Percentiles rank a stretch among this genome's conserved stretches.
Conservation (phyloP, 2,329 filamentous ascomycete genomes). For the Cryoendolithus antarcticus region DNA sequence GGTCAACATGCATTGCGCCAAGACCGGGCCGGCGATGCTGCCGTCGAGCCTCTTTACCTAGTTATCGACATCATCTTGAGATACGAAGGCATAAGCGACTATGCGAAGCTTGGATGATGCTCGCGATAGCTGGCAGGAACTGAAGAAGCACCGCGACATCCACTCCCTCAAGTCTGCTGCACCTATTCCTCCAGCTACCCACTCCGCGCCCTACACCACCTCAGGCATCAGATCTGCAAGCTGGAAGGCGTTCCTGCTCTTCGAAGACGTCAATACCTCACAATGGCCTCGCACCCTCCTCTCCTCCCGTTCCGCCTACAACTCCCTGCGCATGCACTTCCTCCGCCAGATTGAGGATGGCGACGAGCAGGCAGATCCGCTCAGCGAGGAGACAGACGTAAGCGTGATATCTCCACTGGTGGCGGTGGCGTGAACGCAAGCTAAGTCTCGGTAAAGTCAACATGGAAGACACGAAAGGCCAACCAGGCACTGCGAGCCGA, state of each 20-base stretch:
- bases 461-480: conserved; percentile 64
- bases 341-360: conserved; percentile 75
- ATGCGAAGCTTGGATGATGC: conserved; percentile 24
- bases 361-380: conserved; percentile 71
- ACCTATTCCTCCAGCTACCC: neutral
- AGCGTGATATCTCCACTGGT: conserved; percentile 10
- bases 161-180: conserved; percentile 18
- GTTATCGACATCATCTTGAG: neutral
- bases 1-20: no score
- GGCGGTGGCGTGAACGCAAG: conserved; percentile 18
- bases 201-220: conserved; percentile 5
- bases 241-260: conserved; percentile 87
- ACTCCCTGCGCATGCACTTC: conserved; percentile 58
- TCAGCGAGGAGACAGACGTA: conserved; percentile 69
- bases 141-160: conserved; percentile 17
- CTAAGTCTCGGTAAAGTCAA: conserved; percentile 55
- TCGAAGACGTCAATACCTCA: conserved; percentile 50
- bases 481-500: conserved; percentile 78
- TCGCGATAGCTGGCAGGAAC: conserved; percentile 20
- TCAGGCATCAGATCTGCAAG: conserved; percentile 68
- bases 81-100: neutral
- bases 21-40: no score
- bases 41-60: neutral
- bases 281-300: conserved; percentile 58
- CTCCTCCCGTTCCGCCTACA: conserved; percentile 63